Conservation (phyloP, 2,329 filamentous ascomycete species). For the Aspergillus pseudoviridinutans region DNA sequence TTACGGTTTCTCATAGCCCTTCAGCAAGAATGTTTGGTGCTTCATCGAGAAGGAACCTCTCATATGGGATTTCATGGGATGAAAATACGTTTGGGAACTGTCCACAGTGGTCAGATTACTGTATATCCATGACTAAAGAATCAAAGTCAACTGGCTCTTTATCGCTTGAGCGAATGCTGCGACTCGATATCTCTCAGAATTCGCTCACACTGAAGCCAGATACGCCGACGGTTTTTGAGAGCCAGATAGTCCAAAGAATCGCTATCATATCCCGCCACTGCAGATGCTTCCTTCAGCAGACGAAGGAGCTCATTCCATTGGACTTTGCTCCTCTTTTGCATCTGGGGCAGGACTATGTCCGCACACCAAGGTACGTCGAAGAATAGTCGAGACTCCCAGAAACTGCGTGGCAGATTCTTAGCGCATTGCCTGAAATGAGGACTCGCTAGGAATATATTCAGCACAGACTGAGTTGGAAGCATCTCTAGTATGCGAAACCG, state of each 20-base stretch:
- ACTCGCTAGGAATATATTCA: conserved; percentile 7
- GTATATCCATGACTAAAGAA: too few species aligned
- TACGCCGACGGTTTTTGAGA: conserved; percentile 6
- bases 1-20: too few species aligned
- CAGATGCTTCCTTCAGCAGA: background rate
- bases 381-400: conserved; percentile 8
- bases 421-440: conserved; percentile 2
- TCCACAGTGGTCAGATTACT: too few species aligned
- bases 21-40: too few species aligned
- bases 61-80: too few species aligned
- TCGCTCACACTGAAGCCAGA: conserved; percentile 6
- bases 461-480: conserved; percentile 4
- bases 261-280: background rate
- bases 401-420: conserved; percentile 3
- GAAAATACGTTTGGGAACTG: too few species aligned
- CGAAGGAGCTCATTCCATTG: conserved; percentile 1
- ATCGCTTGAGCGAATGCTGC: too few species aligned
- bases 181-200: conserved; percentile 2
- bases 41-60: too few species aligned
- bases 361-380: conserved; percentile 9
- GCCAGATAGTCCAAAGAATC: conserved; percentile 1
- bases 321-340: conserved; percentile 1
- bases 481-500: conserved; percentile 3
- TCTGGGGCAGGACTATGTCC: conserved; percentile 3
- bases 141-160: too few species aligned